Conservation (phyloP, 768 basidiomycete genomes). For the Hydnomerulius pinastri region DNA sequence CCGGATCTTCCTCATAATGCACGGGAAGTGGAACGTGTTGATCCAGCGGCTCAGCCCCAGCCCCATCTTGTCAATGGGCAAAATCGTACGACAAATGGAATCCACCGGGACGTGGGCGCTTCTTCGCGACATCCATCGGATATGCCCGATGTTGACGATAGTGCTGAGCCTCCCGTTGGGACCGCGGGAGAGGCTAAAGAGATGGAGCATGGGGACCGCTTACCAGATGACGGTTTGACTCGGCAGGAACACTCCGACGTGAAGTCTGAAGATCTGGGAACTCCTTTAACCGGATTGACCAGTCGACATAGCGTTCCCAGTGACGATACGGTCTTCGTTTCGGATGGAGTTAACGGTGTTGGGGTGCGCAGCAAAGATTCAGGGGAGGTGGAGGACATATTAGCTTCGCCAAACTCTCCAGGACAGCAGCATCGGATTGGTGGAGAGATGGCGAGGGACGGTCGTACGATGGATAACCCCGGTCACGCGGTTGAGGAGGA, state of each 20-base stretch:
- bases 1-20: slow-evolving; percentile 2
- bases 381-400: slow-evolving; percentile 16
- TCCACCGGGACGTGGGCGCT: background rate
- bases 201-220: slow-evolving; percentile 1
- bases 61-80: slow-evolving; percentile 16
- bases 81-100: slow-evolving; percentile 16
- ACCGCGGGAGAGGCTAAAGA: slow-evolving; percentile 1
- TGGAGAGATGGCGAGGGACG: slow-evolving; percentile 5
- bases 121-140: slow-evolving; percentile 1
- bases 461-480: slow-evolving; percentile 17
- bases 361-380: slow-evolving; percentile 30
- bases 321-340: slow-evolving; percentile 54
- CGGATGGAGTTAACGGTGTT: slow-evolving; percentile 31
- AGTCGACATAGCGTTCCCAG: slow-evolving; percentile 58
- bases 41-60: slow-evolving; percentile 5
- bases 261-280: slow-evolving; percentile 56
- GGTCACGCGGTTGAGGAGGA: slow-evolving; percentile 28
- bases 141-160: background rate
- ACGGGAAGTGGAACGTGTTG: slow-evolving; percentile 5
- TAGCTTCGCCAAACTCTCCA: slow-evolving; percentile 10
- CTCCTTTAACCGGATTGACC: slow-evolving; percentile 49
- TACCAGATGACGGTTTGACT: background rate
- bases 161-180: background rate
- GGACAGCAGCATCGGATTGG: background rate
- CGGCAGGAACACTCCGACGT: slow-evolving; percentile 30